Evolutionary conservation across 148 eudicot genomes (phyloP).

Genomic region (Oxyria digyna): DNA sequence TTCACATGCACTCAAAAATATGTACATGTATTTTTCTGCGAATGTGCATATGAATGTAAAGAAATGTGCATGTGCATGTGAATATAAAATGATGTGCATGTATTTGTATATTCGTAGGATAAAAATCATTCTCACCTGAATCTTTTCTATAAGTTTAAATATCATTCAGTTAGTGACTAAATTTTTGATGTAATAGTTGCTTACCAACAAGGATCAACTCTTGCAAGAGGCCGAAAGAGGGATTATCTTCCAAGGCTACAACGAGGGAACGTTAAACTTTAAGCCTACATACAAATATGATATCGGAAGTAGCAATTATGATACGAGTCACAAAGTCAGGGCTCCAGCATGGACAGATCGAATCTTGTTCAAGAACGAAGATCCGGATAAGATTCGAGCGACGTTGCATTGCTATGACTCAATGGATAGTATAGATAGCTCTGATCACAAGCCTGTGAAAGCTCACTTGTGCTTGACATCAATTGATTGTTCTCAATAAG

Average conservation of each 20-base stretch:
- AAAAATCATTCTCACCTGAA: too few relatives aligned
- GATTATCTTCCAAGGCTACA: slow-evolving; percentile 32
- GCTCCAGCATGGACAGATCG: slow-evolving; percentile 55
- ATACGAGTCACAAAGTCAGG: slow-evolving; percentile 47
- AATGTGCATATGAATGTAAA: too few relatives aligned
- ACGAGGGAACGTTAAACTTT: slow-evolving; percentile 36
- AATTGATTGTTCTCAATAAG: not conserved
- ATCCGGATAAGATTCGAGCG: slow-evolving; percentile 16
- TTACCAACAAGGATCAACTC: slow-evolving; percentile 36
- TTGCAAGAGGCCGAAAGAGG: slow-evolving; percentile 46
- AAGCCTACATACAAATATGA: slow-evolving; percentile 43
- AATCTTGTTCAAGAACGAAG: slow-evolving; percentile 35
- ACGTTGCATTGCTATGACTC: slow-evolving; percentile 31
- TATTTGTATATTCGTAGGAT: too few relatives aligned
- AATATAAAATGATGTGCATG: too few relatives aligned
- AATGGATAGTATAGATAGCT: slow-evolving; percentile 25
- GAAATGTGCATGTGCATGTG: too few relatives aligned
- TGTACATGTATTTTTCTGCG: too few relatives aligned
- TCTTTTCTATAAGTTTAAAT: too few relatives aligned
- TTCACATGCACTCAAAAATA: too few relatives aligned
- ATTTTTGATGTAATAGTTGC: too few relatives aligned
- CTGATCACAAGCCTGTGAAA: slow-evolving; percentile 43
- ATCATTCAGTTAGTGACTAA: too few relatives aligned
- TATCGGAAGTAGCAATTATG: slow-evolving; percentile 35
- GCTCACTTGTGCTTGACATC: slow-evolving; percentile 38